Conservation (phyloP, 495 filamentous ascomycete genomes). For the Penicillium samsonianum region DNA sequence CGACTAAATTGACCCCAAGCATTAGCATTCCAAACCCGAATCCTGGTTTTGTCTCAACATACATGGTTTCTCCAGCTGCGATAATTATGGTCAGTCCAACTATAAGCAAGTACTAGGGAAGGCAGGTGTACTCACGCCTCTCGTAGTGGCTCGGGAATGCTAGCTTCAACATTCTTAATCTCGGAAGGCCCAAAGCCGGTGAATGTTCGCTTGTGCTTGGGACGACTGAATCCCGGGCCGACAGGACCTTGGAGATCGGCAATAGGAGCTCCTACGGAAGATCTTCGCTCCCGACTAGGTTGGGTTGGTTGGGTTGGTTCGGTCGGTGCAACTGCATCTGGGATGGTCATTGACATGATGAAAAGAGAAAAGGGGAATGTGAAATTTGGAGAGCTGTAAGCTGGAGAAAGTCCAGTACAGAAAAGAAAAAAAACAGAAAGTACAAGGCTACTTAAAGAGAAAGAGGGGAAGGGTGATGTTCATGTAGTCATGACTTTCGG, state of each 20-base stretch:
- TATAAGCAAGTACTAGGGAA: neutral
- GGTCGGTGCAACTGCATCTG: neutral
- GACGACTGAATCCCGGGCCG: slow-evolving; percentile 69
- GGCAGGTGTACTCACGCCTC: slow-evolving; percentile 59
- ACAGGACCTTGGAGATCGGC: slow-evolving; percentile 79
- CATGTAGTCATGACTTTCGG: slow-evolving; percentile 13
- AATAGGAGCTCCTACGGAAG: slow-evolving; percentile 78
- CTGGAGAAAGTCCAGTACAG: slow-evolving; percentile 12
- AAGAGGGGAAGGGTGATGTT: slow-evolving; percentile 19
- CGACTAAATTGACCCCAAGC: slow-evolving; percentile 40
- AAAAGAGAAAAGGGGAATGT: neutral
- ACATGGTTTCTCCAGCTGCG: slow-evolving; percentile 79
- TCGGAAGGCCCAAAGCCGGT: slow-evolving; percentile 88
- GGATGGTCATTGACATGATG: slow-evolving; percentile 6
- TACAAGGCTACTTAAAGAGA: slow-evolving; percentile 15
- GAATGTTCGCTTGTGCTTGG: slow-evolving; percentile 92
- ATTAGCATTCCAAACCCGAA: neutral
- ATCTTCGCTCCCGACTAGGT: slow-evolving; percentile 61
- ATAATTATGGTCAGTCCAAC: slow-evolving; percentile 18
- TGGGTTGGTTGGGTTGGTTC: neutral
- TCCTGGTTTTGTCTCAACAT: slow-evolving; percentile 21
- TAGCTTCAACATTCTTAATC: slow-evolving; percentile 89
- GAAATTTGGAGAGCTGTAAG: neutral
- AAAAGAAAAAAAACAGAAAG: slow-evolving; percentile 15
- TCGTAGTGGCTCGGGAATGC: slow-evolving; percentile 85